Percentiles rank a stretch among this genome's conserved stretches.
Evolutionary conservation across 73 alveolate species (phyloP).

Genomic region (Paramecium tetraurelia): DNA sequence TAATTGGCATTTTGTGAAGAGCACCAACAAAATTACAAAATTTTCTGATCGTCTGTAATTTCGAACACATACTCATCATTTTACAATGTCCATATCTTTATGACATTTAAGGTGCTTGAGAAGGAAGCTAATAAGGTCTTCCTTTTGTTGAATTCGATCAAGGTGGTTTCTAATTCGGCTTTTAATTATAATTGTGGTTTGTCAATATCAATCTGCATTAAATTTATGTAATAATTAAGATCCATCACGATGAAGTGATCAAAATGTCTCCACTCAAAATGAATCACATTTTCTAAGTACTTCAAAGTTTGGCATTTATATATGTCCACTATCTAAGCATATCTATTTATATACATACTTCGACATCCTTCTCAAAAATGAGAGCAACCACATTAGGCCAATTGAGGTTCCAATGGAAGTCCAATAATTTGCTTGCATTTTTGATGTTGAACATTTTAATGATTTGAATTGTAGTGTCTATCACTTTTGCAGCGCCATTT

Average conservation of each 20-base stretch:
- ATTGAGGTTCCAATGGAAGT: conserved; percentile 32
- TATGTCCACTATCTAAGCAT: not conserved
- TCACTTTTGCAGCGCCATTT: conserved; percentile 10
- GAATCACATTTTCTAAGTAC: not conserved
- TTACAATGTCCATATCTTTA: conserved; percentile 3
- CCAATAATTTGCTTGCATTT: not conserved
- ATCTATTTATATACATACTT: not conserved
- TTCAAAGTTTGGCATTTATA: not conserved
- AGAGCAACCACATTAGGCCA: conserved; percentile 25
- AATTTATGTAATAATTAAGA: not conserved
- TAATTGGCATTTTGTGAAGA: conserved; percentile 48
- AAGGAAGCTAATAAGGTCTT: conserved; percentile 38
- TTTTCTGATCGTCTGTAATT: conserved; percentile 21
- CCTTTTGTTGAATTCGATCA: conserved; percentile 14
- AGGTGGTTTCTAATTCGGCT: conserved; percentile 24
- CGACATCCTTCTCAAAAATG: conserved; percentile 1
- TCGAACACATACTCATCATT: conserved; percentile 43
- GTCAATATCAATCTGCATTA: not conserved
- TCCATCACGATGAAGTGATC: conserved; percentile 34
- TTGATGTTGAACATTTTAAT: conserved; percentile 35
- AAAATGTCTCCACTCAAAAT: conserved; percentile 42
- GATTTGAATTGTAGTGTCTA: not conserved
- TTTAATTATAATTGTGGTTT: conserved; percentile 8
- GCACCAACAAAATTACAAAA: conserved; percentile 39
- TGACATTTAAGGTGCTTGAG: not conserved